phyloP scores from a whole-genome alignment of 1,139 yeast genomes.

The Maudiozyma humilis region DNA sequence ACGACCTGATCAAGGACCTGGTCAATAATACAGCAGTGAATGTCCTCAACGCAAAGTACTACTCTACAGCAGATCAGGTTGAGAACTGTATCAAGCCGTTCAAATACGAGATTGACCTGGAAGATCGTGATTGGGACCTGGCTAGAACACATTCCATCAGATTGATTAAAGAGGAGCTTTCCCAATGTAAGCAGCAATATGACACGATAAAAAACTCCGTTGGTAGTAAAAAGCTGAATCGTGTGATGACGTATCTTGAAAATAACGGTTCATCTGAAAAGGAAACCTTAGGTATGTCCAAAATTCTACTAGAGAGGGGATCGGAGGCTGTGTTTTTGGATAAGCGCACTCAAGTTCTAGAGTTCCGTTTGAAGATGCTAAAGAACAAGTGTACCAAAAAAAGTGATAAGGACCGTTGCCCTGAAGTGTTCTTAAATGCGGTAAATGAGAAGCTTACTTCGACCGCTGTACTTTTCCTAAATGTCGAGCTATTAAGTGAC shows the following conservation, averaged over 20 bases:
- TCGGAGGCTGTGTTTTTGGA: slow-evolving; percentile 74
- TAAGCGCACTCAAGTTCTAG: slow-evolving; percentile 64
- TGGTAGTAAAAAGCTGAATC: slow-evolving; percentile 76
- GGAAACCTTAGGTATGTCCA: slow-evolving; percentile 72
- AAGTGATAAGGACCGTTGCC: slow-evolving; percentile 83
- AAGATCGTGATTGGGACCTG: slow-evolving; percentile 84
- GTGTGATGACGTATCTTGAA: slow-evolving; percentile 69
- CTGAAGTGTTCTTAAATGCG: slow-evolving; percentile 87
- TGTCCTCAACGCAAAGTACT: slow-evolving; percentile 70
- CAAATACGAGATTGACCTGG: slow-evolving; percentile 93
- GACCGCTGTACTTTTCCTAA: slow-evolving; percentile 85
- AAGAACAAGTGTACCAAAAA: slow-evolving; percentile 70
- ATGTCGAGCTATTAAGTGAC: slow-evolving; percentile 88
- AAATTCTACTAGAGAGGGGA: slow-evolving; percentile 64
- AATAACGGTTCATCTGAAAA: slow-evolving; percentile 36
- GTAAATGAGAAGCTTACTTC: slow-evolving; percentile 86
- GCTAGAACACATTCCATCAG: slow-evolving; percentile 72
- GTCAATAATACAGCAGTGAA: slow-evolving; percentile 79
- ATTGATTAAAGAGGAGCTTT: slow-evolving; percentile 72
- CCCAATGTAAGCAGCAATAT: slow-evolving; percentile 68
- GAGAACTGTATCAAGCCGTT: slow-evolving; percentile 97
- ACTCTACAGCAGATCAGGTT: slow-evolving; percentile 94
- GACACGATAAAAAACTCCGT: slow-evolving; percentile 57
- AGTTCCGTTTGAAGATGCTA: slow-evolving; percentile 67
- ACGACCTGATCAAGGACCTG: slow-evolving; percentile 74